Percentiles rank a stretch among this genome's conserved stretches.
Evolutionary conservation across 345 rosid species (phyloP).

Genomic region (Microcos paniculata): DNA sequence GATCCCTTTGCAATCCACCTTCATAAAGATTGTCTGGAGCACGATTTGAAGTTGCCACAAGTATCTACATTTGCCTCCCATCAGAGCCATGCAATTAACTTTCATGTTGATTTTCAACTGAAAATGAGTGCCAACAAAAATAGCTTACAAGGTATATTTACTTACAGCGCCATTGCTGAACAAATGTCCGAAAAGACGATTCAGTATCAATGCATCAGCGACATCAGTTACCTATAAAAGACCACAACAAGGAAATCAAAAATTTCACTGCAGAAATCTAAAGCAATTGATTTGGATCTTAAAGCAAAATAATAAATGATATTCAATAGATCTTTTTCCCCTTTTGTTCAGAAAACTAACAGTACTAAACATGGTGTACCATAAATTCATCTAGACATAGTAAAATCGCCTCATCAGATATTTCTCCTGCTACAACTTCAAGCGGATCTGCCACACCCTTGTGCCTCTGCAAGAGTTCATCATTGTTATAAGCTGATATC

Average conservation of each 20-base stretch:
- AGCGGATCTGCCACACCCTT: conserved; percentile 94
- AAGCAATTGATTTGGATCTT: neutral
- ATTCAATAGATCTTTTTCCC: neutral
- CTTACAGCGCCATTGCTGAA: conserved; percentile 90
- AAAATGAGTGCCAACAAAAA: conserved; percentile 6
- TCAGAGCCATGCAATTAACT: conserved; percentile 25
- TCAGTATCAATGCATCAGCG: conserved; percentile 95
- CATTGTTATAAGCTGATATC: neutral
- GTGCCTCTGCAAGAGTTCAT: conserved; percentile 67
- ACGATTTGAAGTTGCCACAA: conserved; percentile 93
- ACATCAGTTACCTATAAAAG: conserved; percentile 81
- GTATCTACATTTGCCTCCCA: conserved; percentile 70
- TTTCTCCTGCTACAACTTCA: conserved; percentile 96
- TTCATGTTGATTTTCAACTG: conserved; percentile 16
- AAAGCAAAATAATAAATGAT: neutral
- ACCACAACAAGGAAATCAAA: conserved; percentile 21
- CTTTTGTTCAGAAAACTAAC: neutral
- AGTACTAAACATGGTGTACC: conserved; percentile 42
- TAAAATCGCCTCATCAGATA: conserved; percentile 84
- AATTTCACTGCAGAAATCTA: neutral
- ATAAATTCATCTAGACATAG: conserved; percentile 94
- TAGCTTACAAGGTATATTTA: conserved; percentile 16
- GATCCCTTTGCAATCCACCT: conserved; percentile 97
- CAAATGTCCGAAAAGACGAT: conserved; percentile 79
- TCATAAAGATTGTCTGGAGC: conserved; percentile 98